Evolutionary conservation across 768 basidiomycete genomes (phyloP).

Genomic region (Pleurotus giganteus): DNA sequence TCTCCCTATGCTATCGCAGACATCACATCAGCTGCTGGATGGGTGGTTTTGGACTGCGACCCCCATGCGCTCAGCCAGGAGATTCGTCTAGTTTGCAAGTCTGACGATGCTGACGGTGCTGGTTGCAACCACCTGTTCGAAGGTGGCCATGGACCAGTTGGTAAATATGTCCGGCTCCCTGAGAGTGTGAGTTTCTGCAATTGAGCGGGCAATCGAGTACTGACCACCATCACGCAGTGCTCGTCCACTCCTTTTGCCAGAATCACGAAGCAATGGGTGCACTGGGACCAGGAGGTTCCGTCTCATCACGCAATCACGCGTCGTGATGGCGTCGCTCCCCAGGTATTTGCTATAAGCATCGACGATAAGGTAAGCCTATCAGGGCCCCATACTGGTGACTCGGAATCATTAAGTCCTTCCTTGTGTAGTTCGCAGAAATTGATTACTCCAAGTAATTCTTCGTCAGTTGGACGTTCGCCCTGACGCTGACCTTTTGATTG

Average conservation of each 20-base stretch:
- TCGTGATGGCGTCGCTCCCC: neutral
- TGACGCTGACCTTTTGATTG: neutral
- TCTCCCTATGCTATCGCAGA: constrained; percentile 3
- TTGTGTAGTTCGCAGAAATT: neutral
- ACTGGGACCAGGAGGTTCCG: constrained; percentile 43
- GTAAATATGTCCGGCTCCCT: constrained; percentile 52
- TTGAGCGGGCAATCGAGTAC: neutral
- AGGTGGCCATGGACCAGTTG: constrained; percentile 33
- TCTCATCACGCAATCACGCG: neutral
- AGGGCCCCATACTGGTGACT: neutral
- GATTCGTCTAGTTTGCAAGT: constrained; percentile 5
- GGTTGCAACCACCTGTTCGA: constrained; percentile 40
- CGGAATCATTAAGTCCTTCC: neutral
- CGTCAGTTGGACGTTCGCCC: too few relatives aligned
- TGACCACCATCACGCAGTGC: constrained; percentile 25
- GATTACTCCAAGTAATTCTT: neutral
- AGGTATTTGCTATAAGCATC: neutral
- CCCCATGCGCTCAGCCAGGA: constrained; percentile 3
- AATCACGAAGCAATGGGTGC: constrained; percentile 38
- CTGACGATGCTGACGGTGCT: constrained; percentile 20
- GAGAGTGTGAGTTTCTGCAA: constrained; percentile 38
- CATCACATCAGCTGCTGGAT: constrained; percentile 6
- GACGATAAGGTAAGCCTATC: neutral
- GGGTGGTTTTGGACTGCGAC: constrained; percentile 6
- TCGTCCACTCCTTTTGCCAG: constrained; percentile 37